Evolutionary conservation across 2,329 filamentous ascomycete genomes (phyloP), one percentile per base, ranked within the genome.

Genomic region (Stagonosporopsis chrysanthemi): DNA sequence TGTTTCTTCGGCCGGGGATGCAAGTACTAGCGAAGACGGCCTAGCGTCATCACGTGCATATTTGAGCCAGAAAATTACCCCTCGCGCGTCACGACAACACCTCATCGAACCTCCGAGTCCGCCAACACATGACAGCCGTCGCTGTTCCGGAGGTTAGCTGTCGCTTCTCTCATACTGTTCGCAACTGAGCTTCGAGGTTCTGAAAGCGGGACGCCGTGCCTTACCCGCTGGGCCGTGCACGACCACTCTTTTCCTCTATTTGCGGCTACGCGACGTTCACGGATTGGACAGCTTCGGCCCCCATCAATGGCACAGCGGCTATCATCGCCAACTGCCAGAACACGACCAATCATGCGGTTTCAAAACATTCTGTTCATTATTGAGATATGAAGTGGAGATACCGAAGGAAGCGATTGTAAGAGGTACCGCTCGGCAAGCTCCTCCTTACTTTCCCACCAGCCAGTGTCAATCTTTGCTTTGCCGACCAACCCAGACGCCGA

Each of bases 241-340:
- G 52, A 70, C 65, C 63, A 63, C 68, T 74, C 64, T 68, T 67
- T 67, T 67, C 67, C 73, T 70, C 69, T 74, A 74, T 71, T 74
- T 72, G 70, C 64, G 71, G 74, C 69, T 75, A 75, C 73, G 74
- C 74, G 73, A 74, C 68, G 57, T 46, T 69, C 72, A 74, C 68
- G 71, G 73, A 77, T 77, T 76, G 74, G 74, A 74, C 62, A 55
- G 69, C 68, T 66, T 69, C 67, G 65, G 73, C 74, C 73, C 56
- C 74, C 70, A 71, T 67, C 63, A 64, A 70, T 62, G 66, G 64
- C 66, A 71, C 73, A 76, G 75, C 75, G 75, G 73, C 73, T 77
- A 76, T 67, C 58, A 51, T 70, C 66, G 65, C 58, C 58, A 67
- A 52, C 40, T 64, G 43, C 62, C 49, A 65, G 61, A 60, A 71